These are phyloP conservation scores for Oryza longistaminata DNA, from an alignment of 176 grass and related monocot genomes.

Conservation along the genomic window DNA sequence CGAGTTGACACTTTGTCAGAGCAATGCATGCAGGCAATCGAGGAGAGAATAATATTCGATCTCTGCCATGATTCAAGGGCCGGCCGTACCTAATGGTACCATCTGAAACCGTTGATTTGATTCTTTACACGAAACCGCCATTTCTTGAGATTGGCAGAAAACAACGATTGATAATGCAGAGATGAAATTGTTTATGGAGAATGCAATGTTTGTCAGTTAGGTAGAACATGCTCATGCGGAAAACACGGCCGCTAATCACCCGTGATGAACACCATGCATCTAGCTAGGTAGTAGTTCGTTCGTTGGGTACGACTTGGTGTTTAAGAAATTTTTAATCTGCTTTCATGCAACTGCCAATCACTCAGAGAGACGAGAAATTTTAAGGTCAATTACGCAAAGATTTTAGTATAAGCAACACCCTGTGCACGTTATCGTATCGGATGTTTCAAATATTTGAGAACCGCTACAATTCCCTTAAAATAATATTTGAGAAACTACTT, in stretches of 20 bases:
- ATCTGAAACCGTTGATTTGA: background rate
- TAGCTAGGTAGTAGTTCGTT: background rate
- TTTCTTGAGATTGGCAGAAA: background rate
- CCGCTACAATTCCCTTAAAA: too few species aligned
- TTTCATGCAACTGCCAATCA: background rate
- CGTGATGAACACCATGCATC: background rate
- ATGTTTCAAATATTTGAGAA: too few species aligned
- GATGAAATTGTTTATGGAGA: background rate
- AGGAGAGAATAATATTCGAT: constrained; percentile 14
- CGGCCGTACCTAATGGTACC: background rate
- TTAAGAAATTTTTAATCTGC: background rate
- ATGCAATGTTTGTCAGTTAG: background rate
- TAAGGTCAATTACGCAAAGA: constrained; percentile 10
- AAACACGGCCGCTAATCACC: constrained; percentile 1
- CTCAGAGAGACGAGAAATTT: background rate
- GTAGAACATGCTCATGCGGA: constrained; percentile 40
- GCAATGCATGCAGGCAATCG: background rate
- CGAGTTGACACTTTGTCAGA: background rate
- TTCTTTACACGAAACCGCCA: background rate
- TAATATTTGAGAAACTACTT: background rate
- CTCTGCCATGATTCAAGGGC: background rate
- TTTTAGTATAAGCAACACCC: background rate
- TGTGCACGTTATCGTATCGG: background rate
- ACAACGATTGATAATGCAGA: background rate
- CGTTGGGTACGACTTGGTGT: constrained; percentile 20